A percentile compares a stretch with the other conserved stretches of the same genome.
phyloP scores from a whole-genome alignment of 2,329 filamentous ascomycete genomes.

The Colletotrichum sp. region DNA sequence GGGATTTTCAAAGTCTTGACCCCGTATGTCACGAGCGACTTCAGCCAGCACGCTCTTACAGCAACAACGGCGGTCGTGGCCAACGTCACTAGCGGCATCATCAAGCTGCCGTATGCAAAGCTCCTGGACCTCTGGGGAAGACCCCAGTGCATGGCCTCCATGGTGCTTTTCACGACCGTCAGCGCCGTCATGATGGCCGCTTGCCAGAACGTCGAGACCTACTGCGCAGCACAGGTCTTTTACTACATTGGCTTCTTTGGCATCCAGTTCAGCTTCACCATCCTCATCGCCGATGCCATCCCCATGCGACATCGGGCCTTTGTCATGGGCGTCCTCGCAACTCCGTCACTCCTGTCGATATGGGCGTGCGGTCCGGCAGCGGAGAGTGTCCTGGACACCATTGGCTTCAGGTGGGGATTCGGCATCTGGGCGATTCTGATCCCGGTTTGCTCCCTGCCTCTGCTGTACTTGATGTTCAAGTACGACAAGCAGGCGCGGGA shows the following conservation, averaged over 20 bases:
- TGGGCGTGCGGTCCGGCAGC: not conserved
- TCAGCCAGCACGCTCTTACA: not conserved
- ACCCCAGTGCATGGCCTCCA: slow-evolving; percentile 35
- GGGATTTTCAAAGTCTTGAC: not conserved
- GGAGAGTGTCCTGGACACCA: not conserved
- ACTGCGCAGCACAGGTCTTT: slow-evolving; percentile 28
- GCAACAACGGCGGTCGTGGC: not conserved
- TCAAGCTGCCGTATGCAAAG: slow-evolving; percentile 31
- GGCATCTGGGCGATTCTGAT: not conserved
- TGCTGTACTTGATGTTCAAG: not conserved
- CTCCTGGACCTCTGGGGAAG: slow-evolving; percentile 41
- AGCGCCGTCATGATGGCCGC: slow-evolving; percentile 60
- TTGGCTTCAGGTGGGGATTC: not conserved
- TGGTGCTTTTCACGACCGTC: slow-evolving; percentile 39
- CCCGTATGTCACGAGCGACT: not conserved
- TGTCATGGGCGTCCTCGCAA: not conserved
- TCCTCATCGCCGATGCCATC: not conserved
- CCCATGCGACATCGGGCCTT: not conserved
- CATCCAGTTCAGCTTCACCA: not conserved
- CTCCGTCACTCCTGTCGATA: not conserved
- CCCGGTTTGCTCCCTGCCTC: not conserved
- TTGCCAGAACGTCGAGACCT: slow-evolving; percentile 50
- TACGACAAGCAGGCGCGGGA: not conserved
- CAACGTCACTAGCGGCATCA: not conserved
- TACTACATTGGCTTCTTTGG: not conserved